phyloP scores from a whole-genome alignment of 345 rosid species.

The Salix dunnii region DNA sequence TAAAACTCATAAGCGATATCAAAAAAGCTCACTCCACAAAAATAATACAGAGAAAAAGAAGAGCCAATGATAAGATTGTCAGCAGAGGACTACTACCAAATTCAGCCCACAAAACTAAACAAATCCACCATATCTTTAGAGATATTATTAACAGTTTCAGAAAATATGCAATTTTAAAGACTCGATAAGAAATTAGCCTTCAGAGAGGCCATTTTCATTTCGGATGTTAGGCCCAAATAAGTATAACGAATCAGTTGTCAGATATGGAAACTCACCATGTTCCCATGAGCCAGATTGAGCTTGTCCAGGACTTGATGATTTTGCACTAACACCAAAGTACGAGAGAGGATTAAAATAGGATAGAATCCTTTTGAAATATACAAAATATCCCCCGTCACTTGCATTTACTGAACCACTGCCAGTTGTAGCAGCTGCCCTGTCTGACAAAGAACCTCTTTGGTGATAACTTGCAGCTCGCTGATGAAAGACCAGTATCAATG shows the following conservation, averaged over 20 bases:
- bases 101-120: not conserved
- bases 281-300: conserved; percentile 45
- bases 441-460: conserved; percentile 37
- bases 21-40: not conserved
- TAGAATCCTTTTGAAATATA: conserved; percentile 42
- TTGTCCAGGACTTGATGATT: conserved; percentile 42
- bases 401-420: conserved; percentile 30
- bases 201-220: not conserved
- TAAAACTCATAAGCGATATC: not conserved
- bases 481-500: conserved; percentile 69
- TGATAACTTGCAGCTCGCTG: conserved; percentile 34
- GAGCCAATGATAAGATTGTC: not conserved
- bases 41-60: not conserved
- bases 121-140: not conserved
- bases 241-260: not conserved
- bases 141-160: not conserved
- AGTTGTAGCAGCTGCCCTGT: conserved; percentile 18
- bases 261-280: conserved; percentile 35
- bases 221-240: not conserved
- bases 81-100: not conserved
- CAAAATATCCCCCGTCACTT: conserved; percentile 64
- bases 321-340: conserved; percentile 50
- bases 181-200: not conserved
- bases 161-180: not conserved
- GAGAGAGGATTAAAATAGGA: conserved; percentile 79